These are phyloP conservation scores for Camellia sinensis DNA, from an alignment of 148 eudicot species.

Conservation along the genomic window DNA sequence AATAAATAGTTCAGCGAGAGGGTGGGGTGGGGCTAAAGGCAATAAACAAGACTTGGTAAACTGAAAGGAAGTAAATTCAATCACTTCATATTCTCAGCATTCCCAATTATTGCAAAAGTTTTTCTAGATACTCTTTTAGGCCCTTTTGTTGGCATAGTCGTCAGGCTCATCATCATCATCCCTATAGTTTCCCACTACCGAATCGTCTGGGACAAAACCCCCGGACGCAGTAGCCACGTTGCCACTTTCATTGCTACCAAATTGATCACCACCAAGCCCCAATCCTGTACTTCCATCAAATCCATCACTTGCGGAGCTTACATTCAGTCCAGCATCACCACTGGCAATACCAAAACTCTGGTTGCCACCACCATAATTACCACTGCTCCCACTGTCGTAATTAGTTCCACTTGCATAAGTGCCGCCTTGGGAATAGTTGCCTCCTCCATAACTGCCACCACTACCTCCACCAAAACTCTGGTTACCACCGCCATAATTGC, in stretches of 20 bases:
- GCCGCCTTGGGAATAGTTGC: not conserved
- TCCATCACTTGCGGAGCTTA: constrained; percentile 34
- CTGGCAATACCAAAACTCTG: constrained; percentile 28
- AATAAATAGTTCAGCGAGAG: not conserved
- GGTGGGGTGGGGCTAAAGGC: too few relatives aligned
- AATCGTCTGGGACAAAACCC: constrained; percentile 24
- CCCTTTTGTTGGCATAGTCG: constrained; percentile 36
- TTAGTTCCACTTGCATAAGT: not conserved
- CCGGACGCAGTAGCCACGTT: constrained; percentile 21
- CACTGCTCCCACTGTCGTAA: constrained; percentile 12
- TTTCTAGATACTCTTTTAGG: constrained; percentile 5
- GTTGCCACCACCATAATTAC: constrained; percentile 9
- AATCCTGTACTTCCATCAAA: constrained; percentile 30
- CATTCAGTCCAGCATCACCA: constrained; percentile 28
- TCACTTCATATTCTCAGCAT: not conserved
- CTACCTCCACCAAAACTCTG: constrained; percentile 6
- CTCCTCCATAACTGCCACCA: constrained; percentile 12
- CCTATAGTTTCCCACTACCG: constrained; percentile 33
- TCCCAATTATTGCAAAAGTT: not conserved
- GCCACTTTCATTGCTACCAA: constrained; percentile 24
- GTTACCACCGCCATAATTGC: constrained; percentile 25
- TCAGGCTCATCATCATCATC: constrained; percentile 36
- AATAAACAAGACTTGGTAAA: not conserved
- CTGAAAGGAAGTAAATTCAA: not conserved
- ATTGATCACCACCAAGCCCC: constrained; percentile 22